Evolutionary conservation across 2,329 filamentous ascomycete genomes (phyloP), one percentile per base, ranked within the genome.

Genomic region (Ambrosiella cleistominuta): DNA sequence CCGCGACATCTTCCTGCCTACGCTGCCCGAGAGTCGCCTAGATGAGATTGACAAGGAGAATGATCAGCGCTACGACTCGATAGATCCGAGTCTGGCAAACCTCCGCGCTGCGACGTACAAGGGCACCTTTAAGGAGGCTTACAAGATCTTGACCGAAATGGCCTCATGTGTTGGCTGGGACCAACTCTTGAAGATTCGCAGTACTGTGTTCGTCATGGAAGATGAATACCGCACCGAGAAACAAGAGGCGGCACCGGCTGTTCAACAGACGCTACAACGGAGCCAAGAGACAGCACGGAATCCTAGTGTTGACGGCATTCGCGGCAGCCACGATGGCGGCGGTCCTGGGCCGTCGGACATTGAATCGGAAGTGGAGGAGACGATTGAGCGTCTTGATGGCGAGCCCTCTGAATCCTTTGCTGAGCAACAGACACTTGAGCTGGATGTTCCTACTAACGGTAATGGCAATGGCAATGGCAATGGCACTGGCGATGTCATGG

Each of bases 131-230:
- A 82, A 93, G 66, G 88, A 95, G 67, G 93, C 93, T 1, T 98
- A 98, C 71, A 83, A 83, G 63, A 85, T 98, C 39, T 75, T 98
- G 62, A 97, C 93, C 0, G 91, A 96, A 68, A 91, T 98, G 75
- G 95, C 91, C 0, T 85, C 88, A 61, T 91, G 93, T 70, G 96
- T 98, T 65, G 93, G 93, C 44, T 98, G 93, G 93, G 93, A 98
- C 65, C 88, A 96, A 67, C 76, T 98, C 19, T 75, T 98, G 56
- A 94, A 88, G 70, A 95, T 94, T 66, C 81, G 93, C 64, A 97
- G 91, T 72, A 90, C 91, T 62, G 93, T 98, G 1, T 98, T 98
- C 65, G 93, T 98, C 54, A 98, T 98, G 93, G 93, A 98, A 69
- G 93, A 98, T 66, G 93, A 98, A 69, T 98, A 98, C 68, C 82